These are phyloP conservation scores for Aspergillus sclerotiicarbonarius DNA, from an alignment of 495 filamentous ascomycete species.

Conservation along the genomic window DNA sequence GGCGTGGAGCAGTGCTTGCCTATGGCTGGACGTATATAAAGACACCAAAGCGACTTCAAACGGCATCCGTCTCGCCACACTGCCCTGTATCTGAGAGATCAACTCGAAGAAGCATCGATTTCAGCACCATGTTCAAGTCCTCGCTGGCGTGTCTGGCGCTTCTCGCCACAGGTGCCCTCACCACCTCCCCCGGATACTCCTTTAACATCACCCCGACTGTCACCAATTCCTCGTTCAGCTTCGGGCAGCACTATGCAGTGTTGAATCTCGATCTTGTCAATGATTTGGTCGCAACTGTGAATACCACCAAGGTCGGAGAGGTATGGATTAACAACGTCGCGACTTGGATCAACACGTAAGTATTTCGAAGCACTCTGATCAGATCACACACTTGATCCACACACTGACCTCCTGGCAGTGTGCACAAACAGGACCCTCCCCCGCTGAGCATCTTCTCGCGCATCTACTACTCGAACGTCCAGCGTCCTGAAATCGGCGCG, in stretches of 20 bases:
- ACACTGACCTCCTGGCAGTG: too few species aligned
- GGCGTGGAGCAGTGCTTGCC: neutral
- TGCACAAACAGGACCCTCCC: conserved; percentile 26
- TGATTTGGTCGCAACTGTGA: conserved; percentile 24
- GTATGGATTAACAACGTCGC: conserved; percentile 26
- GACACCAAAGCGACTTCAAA: too few species aligned
- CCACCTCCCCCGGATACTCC: neutral
- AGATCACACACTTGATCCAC: too few species aligned
- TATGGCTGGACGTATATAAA: neutral
- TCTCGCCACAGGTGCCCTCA: neutral
- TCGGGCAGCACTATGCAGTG: conserved; percentile 35
- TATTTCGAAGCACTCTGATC: too few species aligned
- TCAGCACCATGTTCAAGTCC: neutral
- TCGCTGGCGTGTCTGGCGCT: neutral
- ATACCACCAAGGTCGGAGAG: conserved; percentile 24
- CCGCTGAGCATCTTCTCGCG: conserved; percentile 38
- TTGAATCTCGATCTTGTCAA: conserved; percentile 40
- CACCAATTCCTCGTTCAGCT: conserved; percentile 9
- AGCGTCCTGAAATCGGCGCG: conserved; percentile 26
- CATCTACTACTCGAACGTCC: conserved; percentile 31
- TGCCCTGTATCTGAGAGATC: neutral
- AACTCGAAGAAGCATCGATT: too few species aligned
- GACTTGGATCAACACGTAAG: conserved; percentile 5
- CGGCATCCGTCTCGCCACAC: neutral
- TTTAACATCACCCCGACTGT: neutral